Evolutionary conservation across 164 flowering plant genomes (phyloP), one percentile per base, ranked within the genome.

Genomic region (Magnolia sinica): DNA sequence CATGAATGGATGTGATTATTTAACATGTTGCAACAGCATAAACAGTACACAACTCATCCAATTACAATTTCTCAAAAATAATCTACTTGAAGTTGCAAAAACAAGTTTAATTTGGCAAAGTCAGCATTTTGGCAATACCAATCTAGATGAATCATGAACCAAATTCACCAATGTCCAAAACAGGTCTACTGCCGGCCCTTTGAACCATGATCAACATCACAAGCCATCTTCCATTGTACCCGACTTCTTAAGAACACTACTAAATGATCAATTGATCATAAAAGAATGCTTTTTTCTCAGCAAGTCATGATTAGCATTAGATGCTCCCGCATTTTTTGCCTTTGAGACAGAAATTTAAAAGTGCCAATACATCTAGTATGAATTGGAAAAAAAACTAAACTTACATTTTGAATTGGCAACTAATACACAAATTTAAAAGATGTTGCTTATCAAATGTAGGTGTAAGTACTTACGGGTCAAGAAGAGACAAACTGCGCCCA

Each of bases 401-500:
- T 13, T 5, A 59, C 11, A 59, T 58, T 20, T 5, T 49, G 59
- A 49, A 16, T 19, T 45, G 61, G 73, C 4, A 16, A 19, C 31
- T n/a, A 23, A 29, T 23, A 10, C 16, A 68, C 16, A 14, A 67
- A 11, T 24, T 22, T 68, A 2, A 68, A 29, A 24, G 37, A 2
- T 29, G 18, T 22, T 24, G 16, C 10, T 31, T 18, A 16, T 27
- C 4, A 67, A 18, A 67, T 61, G 9, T 37, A 37, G 52, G 65
- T 65, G 10, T 11, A 69, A 67, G 24, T 58, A 74, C 98, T 86
- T 84, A 96, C 99, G 99, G 99, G 85, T 96, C 99, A 81, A 94
- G 98, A 76, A 96, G 89, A 81, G 98, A 94, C 84, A 96, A 83
- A 84, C 99, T 96, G 79, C 99, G 82, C 45, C 99, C 99, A 85